These are phyloP conservation scores for Coniochaeta sp. DNA, from an alignment of 2,329 filamentous ascomycete genomes.

Conservation along the genomic window DNA sequence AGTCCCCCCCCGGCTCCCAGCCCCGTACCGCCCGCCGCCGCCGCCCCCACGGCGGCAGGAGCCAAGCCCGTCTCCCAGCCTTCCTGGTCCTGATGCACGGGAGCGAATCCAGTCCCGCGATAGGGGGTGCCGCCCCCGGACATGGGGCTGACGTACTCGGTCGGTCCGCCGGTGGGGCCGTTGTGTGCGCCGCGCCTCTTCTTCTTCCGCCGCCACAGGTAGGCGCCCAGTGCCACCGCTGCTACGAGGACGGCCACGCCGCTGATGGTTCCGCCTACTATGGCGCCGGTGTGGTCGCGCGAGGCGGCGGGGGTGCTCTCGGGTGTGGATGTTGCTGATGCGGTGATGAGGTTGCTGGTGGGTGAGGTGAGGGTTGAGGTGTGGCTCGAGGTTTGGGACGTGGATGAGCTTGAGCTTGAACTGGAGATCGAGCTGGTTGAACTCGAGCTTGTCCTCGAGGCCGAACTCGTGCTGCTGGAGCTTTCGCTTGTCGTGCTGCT, in stretches of 20 bases:
- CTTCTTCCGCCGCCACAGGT: conserved; percentile 30
- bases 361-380: conserved; percentile 4
- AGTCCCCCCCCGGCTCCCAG: neutral
- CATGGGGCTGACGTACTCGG: conserved; percentile 30
- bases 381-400: conserved; percentile 3
- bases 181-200: too few species aligned
- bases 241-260: conserved; percentile 38
- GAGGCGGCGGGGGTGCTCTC: conserved; percentile 15
- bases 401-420: conserved; percentile 7
- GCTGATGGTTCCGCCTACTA: conserved; percentile 47
- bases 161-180: too few species aligned
- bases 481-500: neutral
- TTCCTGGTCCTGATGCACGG: conserved; percentile 25
- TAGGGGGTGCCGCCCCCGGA: conserved; percentile 5
- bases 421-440: conserved; percentile 4
- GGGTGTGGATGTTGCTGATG: conserved; percentile 9
- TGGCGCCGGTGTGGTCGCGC: conserved; percentile 34
- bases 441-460: conserved; percentile 4
- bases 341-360: conserved; percentile 10
- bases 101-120: conserved; percentile 26
- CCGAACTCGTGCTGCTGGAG: conserved; percentile 8
- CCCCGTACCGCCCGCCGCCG: neutral
- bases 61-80: conserved; percentile 18
- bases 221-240: conserved; percentile 32
- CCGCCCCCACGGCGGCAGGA: conserved; percentile 4